Base-by-base conservation (phyloP, 495 filamentous ascomycete genomes). In the Penicillium chermesinum region DNA sequence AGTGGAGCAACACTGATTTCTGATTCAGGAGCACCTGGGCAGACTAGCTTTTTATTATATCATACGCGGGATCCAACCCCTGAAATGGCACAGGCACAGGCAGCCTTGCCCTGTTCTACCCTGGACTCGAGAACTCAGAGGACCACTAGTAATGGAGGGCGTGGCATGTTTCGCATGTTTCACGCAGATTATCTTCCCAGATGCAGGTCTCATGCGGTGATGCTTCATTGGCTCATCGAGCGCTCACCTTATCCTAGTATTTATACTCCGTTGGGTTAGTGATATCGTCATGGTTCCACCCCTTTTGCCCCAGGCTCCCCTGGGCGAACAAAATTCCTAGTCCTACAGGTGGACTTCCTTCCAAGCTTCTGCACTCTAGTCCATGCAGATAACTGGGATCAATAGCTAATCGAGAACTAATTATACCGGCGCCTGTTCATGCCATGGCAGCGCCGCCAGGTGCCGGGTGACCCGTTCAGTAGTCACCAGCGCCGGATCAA, bases 401-500 rank as follows among this genome's bases (percentile, higher is more conserved):
- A 37, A 37, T 37, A n/a, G 35, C 35, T 13, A 14, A 5, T 14
- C 35, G 4, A 37, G 6, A 17, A 5, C 35, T 46, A 17, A 5
- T 13, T 46, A 37, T 8, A 6, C 10, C 27, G 20, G 30, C 13
- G 13, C 35, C 35, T 50, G 54, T 41, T 44, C 45, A 33, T 56
- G 50, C 69, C 70, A 72, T 59, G 66, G 59, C 42, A 76, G 52
- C 38, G 59, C 57, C 41, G 76, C 64, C 18, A 80, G 50, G 42
- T 73, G 67, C 45, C 64, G 65, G 19, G 64, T 59, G 9, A 70
- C 64, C 32, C 69, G 62, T 14, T 66, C 50, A 41, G 82, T 87
- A 32, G 87, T 69, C 53, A 87, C 90, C 34, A 91, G 62, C 6
- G 75, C 73, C 9, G 85, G 71, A 63, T 95, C 88, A n/a, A 89